Conservation (phyloP, 768 basidiomycete species). For the Filobasidium floriforme region DNA sequence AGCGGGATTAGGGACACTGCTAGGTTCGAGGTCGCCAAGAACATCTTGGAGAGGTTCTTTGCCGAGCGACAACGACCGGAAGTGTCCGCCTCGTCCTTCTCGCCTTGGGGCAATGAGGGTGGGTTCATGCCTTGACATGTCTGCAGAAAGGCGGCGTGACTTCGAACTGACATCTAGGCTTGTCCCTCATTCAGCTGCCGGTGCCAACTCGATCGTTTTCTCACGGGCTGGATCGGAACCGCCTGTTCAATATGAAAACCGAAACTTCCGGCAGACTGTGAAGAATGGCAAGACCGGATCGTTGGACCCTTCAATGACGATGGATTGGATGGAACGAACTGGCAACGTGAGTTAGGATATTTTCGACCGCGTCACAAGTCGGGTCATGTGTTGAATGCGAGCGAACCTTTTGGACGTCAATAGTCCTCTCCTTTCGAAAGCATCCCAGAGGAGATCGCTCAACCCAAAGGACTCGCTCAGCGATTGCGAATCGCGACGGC, state of each 20-base stretch:
- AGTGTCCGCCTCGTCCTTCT: conserved; percentile 1
- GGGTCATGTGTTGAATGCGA: background rate
- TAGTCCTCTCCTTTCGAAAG: conserved; percentile 6
- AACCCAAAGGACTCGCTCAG: conserved; percentile 5
- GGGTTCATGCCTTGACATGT: background rate
- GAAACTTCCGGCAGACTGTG: background rate
- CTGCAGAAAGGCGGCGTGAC: too few species aligned
- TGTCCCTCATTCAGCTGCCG: background rate
- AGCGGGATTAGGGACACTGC: background rate
- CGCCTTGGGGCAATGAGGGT: conserved; percentile 5
- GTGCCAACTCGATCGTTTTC: conserved; percentile 8
- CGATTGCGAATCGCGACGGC: background rate
- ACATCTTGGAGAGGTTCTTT: conserved; percentile 5
- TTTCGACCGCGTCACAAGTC: background rate
- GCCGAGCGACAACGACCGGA: conserved; percentile 3
- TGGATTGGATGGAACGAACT: conserved; percentile 7
- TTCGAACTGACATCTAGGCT: background rate
- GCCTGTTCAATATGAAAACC: conserved; percentile 3
- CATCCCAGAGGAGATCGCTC: conserved; percentile 1
- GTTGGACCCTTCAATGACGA: conserved; percentile 2
- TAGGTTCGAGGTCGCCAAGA: conserved; percentile 2
- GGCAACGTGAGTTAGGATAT: background rate
- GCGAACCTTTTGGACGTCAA: background rate
- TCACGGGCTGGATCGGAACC: background rate
- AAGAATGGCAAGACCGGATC: conserved; percentile 9